Conservation (phyloP, 1,139 yeast genomes). For the Sugiyamaella paludigena region DNA sequence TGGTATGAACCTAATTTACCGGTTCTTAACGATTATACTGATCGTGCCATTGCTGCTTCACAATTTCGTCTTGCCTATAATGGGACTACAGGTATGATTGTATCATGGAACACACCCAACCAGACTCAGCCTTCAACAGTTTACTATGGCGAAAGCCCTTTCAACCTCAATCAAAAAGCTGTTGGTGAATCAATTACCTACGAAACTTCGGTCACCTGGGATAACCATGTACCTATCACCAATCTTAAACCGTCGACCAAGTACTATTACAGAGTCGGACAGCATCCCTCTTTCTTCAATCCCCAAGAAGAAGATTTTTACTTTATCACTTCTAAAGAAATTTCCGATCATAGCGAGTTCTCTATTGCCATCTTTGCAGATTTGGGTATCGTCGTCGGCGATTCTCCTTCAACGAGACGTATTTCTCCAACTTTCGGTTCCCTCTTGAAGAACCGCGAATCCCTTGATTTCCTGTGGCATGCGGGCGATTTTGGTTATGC, state of each 20-base stretch:
- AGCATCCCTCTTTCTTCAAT: slow-evolving; percentile 8
- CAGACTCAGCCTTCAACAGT: slow-evolving; percentile 27
- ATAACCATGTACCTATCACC: slow-evolving; percentile 32
- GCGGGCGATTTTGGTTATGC: slow-evolving; percentile 33
- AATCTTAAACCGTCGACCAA: slow-evolving; percentile 31
- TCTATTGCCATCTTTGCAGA: slow-evolving; percentile 22
- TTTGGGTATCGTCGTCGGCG: slow-evolving; percentile 26
- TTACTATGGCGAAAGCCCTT: slow-evolving; percentile 28
- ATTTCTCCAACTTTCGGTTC: slow-evolving; percentile 17
- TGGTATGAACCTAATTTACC: slow-evolving; percentile 8
- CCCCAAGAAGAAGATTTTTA: slow-evolving; percentile 1
- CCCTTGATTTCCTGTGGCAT: slow-evolving; percentile 29
- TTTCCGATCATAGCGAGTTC: slow-evolving; percentile 16
- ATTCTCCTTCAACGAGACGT: slow-evolving; percentile 18
- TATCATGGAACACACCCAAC: slow-evolving; percentile 32
- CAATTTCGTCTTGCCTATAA: slow-evolving; percentile 32
- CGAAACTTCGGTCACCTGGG: slow-evolving; percentile 30
- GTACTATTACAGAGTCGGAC: slow-evolving; percentile 32
- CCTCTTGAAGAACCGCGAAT: slow-evolving; percentile 11
- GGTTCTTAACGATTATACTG: slow-evolving; percentile 14
- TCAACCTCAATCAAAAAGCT: slow-evolving; percentile 22
- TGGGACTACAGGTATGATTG: slow-evolving; percentile 30
- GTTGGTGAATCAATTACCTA: slow-evolving; percentile 30
- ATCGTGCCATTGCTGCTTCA: slow-evolving; percentile 9
- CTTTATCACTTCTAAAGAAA: slow-evolving; percentile 20